Conservation (phyloP, 352 stramenopile genomes). For the Phytophthora brassicae region DNA sequence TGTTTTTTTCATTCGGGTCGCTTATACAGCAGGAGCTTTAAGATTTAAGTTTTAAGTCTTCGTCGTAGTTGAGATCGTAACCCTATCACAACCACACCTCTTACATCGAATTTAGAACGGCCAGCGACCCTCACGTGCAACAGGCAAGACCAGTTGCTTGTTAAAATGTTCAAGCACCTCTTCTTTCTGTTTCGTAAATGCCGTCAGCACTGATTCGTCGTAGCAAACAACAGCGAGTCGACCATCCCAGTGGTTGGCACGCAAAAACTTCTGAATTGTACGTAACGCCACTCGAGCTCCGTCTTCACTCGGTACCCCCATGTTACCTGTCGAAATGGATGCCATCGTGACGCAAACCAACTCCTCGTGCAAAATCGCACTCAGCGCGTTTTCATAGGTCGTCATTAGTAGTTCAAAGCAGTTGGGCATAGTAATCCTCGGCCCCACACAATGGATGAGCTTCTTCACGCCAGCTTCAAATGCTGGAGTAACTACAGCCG, state of each 20-base stretch:
- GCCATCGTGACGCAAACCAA: constrained; percentile 50
- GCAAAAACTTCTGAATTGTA: constrained; percentile 51
- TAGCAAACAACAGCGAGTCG: constrained; percentile 46
- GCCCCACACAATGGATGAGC: constrained; percentile 63
- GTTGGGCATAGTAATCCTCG: constrained; percentile 33
- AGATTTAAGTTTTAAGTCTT: no score
- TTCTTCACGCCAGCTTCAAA: constrained; percentile 48
- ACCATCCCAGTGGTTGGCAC: constrained; percentile 46
- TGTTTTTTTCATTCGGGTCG: constrained; percentile 24
- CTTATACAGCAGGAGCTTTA: constrained; percentile 29
- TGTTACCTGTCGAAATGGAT: constrained; percentile 62
- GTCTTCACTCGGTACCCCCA: constrained; percentile 32
- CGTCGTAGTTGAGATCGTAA: no score
- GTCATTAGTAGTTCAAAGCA: constrained; percentile 41
- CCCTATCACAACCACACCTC: no score
- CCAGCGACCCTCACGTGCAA: background rate
- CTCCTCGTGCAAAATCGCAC: constrained; percentile 38
- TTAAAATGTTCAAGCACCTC: constrained; percentile 42
- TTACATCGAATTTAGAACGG: no score
- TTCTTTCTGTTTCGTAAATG: constrained; percentile 32
- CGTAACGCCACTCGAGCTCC: constrained; percentile 38
- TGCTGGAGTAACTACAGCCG: constrained; percentile 46
- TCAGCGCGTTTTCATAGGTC: constrained; percentile 50
- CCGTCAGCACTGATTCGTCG: constrained; percentile 38
- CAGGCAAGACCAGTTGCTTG: constrained; percentile 20